A percentile compares a stretch with the other conserved stretches of the same genome.
phyloP scores from a whole-genome alignment of 768 basidiomycete species.

The Leccinum rimulosum region DNA sequence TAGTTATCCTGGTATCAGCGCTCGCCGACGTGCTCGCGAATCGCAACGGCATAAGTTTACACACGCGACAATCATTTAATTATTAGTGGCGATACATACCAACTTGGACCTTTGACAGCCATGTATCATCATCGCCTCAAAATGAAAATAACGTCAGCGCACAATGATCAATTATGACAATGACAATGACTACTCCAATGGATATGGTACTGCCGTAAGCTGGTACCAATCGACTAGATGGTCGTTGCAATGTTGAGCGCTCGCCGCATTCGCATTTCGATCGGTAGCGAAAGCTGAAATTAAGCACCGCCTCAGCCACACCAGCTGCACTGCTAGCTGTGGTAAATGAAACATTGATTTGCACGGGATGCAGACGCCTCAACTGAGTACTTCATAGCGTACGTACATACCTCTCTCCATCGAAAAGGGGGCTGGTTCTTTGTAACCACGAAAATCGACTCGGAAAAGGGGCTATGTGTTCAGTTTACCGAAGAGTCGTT shows the following conservation, averaged over 20 bases:
- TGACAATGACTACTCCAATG: neutral
- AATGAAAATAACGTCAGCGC: neutral
- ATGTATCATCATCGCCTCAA: neutral
- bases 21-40: no score
- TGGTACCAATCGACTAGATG: neutral
- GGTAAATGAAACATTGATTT: neutral
- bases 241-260: neutral
- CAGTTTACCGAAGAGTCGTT: neutral
- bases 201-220: no score
- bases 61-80: no score
- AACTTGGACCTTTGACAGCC: no score
- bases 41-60: neutral
- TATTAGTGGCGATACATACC: no score
- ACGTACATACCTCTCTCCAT: neutral
- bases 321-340: neutral
- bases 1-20: neutral
- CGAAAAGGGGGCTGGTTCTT: neutral
- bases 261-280: neutral
- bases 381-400: neutral
- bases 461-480: neutral
- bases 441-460: neutral
- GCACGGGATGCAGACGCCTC: neutral
- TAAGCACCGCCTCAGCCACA: neutral
- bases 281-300: neutral
- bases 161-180: neutral